Evolutionary conservation across 1,139 yeast species (phyloP), one percentile per base, ranked within the genome.

Genomic region (Diutina neorugosa): DNA sequence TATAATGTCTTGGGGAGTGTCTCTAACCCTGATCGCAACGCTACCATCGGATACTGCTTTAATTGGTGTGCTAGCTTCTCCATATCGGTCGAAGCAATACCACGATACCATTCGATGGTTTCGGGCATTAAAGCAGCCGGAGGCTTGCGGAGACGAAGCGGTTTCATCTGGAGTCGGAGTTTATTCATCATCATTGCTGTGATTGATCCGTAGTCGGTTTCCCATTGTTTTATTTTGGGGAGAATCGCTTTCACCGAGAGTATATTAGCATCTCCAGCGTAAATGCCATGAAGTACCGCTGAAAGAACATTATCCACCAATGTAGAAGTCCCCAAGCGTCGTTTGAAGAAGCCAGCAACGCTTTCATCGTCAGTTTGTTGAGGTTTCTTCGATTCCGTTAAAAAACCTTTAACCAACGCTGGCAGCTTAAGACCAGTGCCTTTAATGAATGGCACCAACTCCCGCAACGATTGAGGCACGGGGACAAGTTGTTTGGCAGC

Each of bases 201-300:
- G 3, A 87, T 65, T 1, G 90, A 82, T 0, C 90, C 88, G 57
- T 80, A 69, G 7, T 76, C 65, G n/a, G 69, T 62, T 63, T 88
- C 96, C 53, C 80, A 65, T 21, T 75, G 69, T 52, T 75, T 78
- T 57, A 88, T 62, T 14, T 68, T 59, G 0, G 81, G 80, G 55
- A 84, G 60, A 0, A 85, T 76, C 1, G 86, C 72, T 21, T 77
- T 69, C 0, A 86, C 81, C 67, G 96, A 86, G 50, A 93, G 69
- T 55, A 78, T 71, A 11, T 76, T 63, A 2, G 82, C 75, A 65
- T 91, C 96, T 1, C 96, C 97, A 4, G 96, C 97, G 65, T 90
- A 93, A 1, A 93, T 82, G 0, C 98, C 98, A 62, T 90, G 90
- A 62, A 86, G 71, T 3, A 91, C 69, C 0, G 96, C 98, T 65